A percentile compares a stretch with the other conserved stretches of the same genome.
Conservation (phyloP, 2,329 filamentous ascomycete species). For the Claviceps sp. region DNA sequence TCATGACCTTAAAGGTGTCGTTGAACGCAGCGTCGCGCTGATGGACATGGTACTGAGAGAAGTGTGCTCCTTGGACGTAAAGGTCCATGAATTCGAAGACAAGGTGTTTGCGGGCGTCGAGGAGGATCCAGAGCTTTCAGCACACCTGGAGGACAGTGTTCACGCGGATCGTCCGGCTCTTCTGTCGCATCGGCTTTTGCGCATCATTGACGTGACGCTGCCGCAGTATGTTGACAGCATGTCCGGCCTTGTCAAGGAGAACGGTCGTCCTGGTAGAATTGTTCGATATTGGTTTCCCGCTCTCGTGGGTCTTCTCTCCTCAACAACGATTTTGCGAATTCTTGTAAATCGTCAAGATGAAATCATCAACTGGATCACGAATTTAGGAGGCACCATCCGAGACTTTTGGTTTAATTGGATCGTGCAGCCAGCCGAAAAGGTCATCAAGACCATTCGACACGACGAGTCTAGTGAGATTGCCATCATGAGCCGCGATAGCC, state of each 20-base stretch:
- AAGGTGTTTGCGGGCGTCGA: constrained; percentile 50
- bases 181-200: constrained; percentile 52
- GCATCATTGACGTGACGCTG: constrained; percentile 55
- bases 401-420: constrained; percentile 98
- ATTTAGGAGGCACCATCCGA: constrained; percentile 63
- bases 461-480: constrained; percentile 88
- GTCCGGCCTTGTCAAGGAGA: constrained; percentile 39
- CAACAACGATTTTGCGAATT: constrained; percentile 73
- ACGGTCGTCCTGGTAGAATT: constrained; percentile 62
- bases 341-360: constrained; percentile 62
- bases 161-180: constrained; percentile 38
- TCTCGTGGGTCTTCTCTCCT: constrained; percentile 59
- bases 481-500: constrained; percentile 86
- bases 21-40: constrained; percentile 67
- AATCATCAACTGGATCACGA: constrained; percentile 65
- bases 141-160: constrained; percentile 34
- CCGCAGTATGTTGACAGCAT: constrained; percentile 52
- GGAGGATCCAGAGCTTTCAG: constrained; percentile 44
- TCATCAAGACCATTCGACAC: constrained; percentile 86
- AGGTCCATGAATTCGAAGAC: constrained; percentile 51
- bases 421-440: constrained; percentile 66
- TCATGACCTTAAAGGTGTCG: constrained; percentile 51
- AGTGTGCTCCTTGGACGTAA: constrained; percentile 49
- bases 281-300: constrained; percentile 84
- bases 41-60: constrained; percentile 77